Percentiles rank a stretch among this genome's conserved stretches.
phyloP scores from a whole-genome alignment of 805 yeast genomes.

The Cyberlindnera sargentensis region DNA sequence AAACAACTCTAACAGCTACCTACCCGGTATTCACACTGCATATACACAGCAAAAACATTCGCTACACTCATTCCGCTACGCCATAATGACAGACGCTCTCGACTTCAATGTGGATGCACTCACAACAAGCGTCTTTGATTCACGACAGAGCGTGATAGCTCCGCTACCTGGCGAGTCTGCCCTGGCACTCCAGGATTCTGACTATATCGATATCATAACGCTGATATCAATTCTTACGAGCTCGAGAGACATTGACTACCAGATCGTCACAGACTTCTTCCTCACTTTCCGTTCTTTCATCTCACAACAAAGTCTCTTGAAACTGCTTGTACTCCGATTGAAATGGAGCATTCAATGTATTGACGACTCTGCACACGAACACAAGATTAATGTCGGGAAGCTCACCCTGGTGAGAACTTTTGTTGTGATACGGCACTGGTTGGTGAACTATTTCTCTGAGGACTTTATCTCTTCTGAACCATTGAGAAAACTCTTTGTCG shows the following conservation, averaged over 20 bases:
- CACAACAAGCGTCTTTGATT: conserved; percentile 5
- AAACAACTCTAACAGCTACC: too few species aligned
- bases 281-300: conserved; percentile 73
- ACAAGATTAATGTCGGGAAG: conserved; percentile 45
- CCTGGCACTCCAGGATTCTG: conserved; percentile 1
- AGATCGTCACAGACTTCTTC: conserved; percentile 77
- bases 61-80: too few species aligned
- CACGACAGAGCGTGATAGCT: conserved; percentile 5
- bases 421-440: conserved; percentile 85
- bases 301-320: conserved; percentile 49
- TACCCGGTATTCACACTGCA: too few species aligned
- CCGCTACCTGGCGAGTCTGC: conserved; percentile 5
- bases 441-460: conserved; percentile 77
- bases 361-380: conserved; percentile 19
- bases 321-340: conserved; percentile 55
- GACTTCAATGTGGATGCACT: conserved; percentile 11
- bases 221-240: conserved; percentile 19
- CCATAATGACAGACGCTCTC: conserved; percentile 13
- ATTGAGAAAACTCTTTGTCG: conserved; percentile 38
- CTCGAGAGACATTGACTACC: conserved; percentile 50
- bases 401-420: conserved; percentile 73
- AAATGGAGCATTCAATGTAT: conserved; percentile 58
- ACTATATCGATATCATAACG: conserved; percentile 13
- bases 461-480: conserved; percentile 59
- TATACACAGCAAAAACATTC: too few species aligned